These are phyloP conservation scores for Tolypocladium nubicola DNA, from an alignment of 2,329 filamentous ascomycete species.

Conservation along the genomic window DNA sequence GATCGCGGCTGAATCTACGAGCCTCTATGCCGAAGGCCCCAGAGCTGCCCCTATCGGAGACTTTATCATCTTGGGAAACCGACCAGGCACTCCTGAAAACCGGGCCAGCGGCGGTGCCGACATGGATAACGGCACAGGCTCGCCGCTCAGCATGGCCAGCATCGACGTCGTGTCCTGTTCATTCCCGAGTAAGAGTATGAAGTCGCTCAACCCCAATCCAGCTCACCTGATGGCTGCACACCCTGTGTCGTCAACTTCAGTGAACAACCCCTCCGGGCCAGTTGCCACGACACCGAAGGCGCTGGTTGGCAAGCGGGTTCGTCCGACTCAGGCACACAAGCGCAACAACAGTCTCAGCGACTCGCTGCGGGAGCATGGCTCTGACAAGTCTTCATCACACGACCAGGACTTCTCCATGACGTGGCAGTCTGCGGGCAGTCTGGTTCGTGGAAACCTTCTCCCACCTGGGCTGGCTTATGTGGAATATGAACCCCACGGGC, in stretches of 20 bases:
- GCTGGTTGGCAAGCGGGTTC: constrained; percentile 47
- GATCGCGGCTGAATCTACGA: constrained; percentile 12
- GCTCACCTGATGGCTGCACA: constrained; percentile 40
- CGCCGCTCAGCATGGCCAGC: constrained; percentile 48
- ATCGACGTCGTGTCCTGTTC: constrained; percentile 54
- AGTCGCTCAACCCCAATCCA: constrained; percentile 26
- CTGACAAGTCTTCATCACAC: constrained; percentile 39
- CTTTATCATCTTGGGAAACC: constrained; percentile 31
- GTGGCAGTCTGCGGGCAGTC: constrained; percentile 64
- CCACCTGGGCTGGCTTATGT: constrained; percentile 77
- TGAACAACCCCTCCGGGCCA: constrained; percentile 35
- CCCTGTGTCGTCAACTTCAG: constrained; percentile 41
- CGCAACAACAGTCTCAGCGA: constrained; percentile 83
- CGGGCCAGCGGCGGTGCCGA: constrained; percentile 12
- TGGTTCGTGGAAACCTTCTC: constrained; percentile 78
- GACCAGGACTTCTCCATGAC: constrained; percentile 49
- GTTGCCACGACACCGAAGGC: constrained; percentile 49
- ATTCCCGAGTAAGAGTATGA: constrained; percentile 43
- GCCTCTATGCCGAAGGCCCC: constrained; percentile 33
- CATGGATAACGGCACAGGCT: constrained; percentile 18
- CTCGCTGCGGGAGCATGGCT: constrained; percentile 60
- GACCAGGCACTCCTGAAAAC: constrained; percentile 37
- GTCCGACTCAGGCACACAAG: constrained; percentile 55
- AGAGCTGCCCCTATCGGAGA: constrained; percentile 35
- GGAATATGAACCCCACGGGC: constrained; percentile 47